phyloP scores from a whole-genome alignment of 345 rosid genomes.

The Aquilaria malaccensis region DNA sequence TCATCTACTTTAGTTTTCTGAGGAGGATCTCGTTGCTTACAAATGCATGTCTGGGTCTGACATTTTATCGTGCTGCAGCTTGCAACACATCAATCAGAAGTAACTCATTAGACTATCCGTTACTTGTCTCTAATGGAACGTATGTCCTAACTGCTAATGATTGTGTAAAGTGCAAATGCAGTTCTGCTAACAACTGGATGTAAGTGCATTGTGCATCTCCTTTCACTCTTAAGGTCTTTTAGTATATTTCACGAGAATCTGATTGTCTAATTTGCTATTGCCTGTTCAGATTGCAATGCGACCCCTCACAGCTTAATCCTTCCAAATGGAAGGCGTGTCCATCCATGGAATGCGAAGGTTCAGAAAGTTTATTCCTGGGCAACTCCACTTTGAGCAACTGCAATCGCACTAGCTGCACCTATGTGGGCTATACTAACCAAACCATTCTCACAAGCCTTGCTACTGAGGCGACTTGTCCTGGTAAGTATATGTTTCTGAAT shows the following conservation, averaged over 20 bases:
- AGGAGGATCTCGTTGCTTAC: too few species aligned
- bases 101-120: slow-evolving; percentile 38
- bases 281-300: slow-evolving; percentile 55
- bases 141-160: slow-evolving; percentile 49
- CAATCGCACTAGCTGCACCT: slow-evolving; percentile 41
- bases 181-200: slow-evolving; percentile 56
- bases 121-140: slow-evolving; percentile 45
- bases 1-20: too few species aligned
- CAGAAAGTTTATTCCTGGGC: slow-evolving; percentile 31
- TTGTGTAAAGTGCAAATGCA: slow-evolving; percentile 63
- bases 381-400: slow-evolving; percentile 32
- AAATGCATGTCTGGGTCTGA: too few species aligned
- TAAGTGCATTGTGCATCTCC: slow-evolving; percentile 23
- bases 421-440: slow-evolving; percentile 50
- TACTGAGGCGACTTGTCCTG: slow-evolving; percentile 32
- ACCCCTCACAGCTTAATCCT: slow-evolving; percentile 33
- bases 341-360: slow-evolving; percentile 39
- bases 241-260: not conserved
- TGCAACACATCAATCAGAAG: slow-evolving; percentile 47
- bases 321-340: slow-evolving; percentile 47
- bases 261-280: slow-evolving; percentile 3
- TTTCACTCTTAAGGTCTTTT: not conserved
- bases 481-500: slow-evolving; percentile 21
- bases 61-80: slow-evolving; percentile 33
- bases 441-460: slow-evolving; percentile 33